phyloP scores from a whole-genome alignment of 768 basidiomycete genomes.

The Gymnopilus dilepis region DNA sequence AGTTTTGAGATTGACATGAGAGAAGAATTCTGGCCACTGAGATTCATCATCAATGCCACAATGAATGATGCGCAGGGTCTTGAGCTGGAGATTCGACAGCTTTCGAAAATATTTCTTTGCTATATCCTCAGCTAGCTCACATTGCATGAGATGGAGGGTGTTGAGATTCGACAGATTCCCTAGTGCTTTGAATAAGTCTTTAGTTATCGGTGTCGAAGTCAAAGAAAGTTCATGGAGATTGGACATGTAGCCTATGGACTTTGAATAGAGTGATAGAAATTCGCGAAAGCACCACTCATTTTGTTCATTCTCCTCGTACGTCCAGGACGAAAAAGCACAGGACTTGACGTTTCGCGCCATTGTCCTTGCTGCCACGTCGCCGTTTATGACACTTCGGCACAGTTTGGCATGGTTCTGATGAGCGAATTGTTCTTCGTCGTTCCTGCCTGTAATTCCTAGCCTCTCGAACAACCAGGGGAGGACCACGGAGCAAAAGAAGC shows the following conservation, averaged over 20 bases:
- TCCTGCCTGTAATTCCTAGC: not conserved
- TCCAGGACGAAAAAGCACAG: constrained; percentile 12
- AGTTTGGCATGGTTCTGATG: constrained; percentile 2
- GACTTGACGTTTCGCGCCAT: constrained; percentile 14
- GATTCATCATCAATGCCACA: not conserved
- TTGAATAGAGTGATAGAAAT: constrained; percentile 19
- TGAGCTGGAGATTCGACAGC: not conserved
- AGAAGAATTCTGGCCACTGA: not conserved
- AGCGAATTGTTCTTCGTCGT: not conserved
- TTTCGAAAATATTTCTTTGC: not conserved
- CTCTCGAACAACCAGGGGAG: not conserved
- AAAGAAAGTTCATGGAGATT: constrained; percentile 22
- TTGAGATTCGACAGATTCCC: not conserved
- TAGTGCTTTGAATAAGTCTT: not conserved
- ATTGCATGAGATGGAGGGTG: not conserved
- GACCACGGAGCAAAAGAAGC: not conserved
- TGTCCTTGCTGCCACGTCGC: not conserved
- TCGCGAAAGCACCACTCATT: not conserved
- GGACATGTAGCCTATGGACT: constrained; percentile 19
- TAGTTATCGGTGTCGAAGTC: not conserved
- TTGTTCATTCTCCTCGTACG: not conserved
- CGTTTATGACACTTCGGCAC: constrained; percentile 15
- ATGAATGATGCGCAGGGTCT: not conserved
- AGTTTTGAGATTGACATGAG: not conserved
- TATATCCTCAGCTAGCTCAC: not conserved